Conservation (phyloP, 1,284 basidiomycete species). For the Schizopora paradoxa region DNA sequence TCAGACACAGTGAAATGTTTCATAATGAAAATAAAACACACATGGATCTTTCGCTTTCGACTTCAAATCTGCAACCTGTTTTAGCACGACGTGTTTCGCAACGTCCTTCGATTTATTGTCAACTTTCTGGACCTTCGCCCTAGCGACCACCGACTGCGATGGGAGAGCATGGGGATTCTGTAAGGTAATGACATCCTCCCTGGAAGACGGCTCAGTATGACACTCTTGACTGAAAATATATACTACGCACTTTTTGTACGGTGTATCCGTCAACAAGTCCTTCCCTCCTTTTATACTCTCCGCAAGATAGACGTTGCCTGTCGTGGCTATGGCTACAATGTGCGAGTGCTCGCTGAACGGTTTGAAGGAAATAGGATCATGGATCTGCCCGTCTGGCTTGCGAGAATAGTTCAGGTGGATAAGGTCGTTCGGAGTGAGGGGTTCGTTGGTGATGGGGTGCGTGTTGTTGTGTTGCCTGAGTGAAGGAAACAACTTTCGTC, state of each 20-base stretch:
- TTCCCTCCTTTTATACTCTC: conserved; percentile 86
- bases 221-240: conserved; percentile 8
- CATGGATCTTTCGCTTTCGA: conserved; percentile 59
- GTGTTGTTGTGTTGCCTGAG: conserved; percentile 67
- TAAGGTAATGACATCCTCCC: conserved; percentile 87
- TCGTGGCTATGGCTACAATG: conserved; percentile 84
- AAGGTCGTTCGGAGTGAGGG: conserved; percentile 73
- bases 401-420: conserved; percentile 86
- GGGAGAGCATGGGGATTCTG: conserved; percentile 81
- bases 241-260: conserved; percentile 70
- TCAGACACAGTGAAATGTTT: not conserved
- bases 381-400: conserved; percentile 73
- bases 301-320: conserved; percentile 87
- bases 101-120: conserved; percentile 31
- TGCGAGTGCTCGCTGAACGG: conserved; percentile 89
- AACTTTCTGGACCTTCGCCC: conserved; percentile 26
- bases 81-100: conserved; percentile 29
- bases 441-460: conserved; percentile 85
- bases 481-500: conserved; percentile 14
- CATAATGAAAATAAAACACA: conserved; percentile 31
- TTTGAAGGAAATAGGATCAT: conserved; percentile 92
- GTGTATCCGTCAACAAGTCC: conserved; percentile 82
- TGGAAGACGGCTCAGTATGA: conserved; percentile 27
- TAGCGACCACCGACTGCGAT: conserved; percentile 41
- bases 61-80: conserved; percentile 36